Conservation (phyloP, 1,284 basidiomycete species). For the Phylloboletellus chloephorus region DNA sequence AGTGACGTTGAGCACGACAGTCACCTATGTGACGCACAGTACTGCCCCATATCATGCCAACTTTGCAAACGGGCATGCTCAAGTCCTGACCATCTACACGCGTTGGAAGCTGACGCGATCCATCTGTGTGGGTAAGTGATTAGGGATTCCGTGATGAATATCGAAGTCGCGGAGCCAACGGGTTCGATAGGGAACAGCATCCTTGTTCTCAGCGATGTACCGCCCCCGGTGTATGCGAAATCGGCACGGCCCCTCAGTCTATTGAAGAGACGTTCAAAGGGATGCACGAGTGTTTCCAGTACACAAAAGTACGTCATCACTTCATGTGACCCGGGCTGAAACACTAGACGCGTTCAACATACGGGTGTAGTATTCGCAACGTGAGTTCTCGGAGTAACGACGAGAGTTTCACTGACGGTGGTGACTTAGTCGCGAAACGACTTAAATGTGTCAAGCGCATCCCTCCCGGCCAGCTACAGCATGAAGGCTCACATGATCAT, state of each 20-base stretch:
- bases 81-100: slow-evolving; percentile 46
- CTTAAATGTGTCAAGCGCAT: slow-evolving; percentile 44
- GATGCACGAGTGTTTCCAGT: slow-evolving; percentile 40
- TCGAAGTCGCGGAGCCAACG: neutral
- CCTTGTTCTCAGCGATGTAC: slow-evolving; percentile 40
- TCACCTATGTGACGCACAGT: slow-evolving; percentile 44
- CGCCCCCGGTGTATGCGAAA: slow-evolving; percentile 46
- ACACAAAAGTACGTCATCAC: slow-evolving; percentile 36
- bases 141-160: slow-evolving; percentile 31
- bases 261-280: slow-evolving; percentile 52
- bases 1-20: slow-evolving; percentile 42
- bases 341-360: neutral
- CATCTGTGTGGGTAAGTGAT: slow-evolving; percentile 56
- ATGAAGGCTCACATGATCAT: slow-evolving; percentile 46
- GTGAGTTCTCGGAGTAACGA: slow-evolving; percentile 5
- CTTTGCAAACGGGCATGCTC: slow-evolving; percentile 49
- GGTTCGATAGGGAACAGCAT: slow-evolving; percentile 37
- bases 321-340: neutral
- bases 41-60: slow-evolving; percentile 48
- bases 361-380: slow-evolving; percentile 22
- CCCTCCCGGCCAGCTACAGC: slow-evolving; percentile 36
- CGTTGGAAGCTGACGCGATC: slow-evolving; percentile 34
- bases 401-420: neutral
- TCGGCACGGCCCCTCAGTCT: slow-evolving; percentile 49
- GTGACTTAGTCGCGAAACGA: slow-evolving; percentile 41